Percentiles rank a stretch among this genome's conserved stretches.
Conservation (phyloP, 768 basidiomycete genomes). For the Tulasnella sp. region DNA sequence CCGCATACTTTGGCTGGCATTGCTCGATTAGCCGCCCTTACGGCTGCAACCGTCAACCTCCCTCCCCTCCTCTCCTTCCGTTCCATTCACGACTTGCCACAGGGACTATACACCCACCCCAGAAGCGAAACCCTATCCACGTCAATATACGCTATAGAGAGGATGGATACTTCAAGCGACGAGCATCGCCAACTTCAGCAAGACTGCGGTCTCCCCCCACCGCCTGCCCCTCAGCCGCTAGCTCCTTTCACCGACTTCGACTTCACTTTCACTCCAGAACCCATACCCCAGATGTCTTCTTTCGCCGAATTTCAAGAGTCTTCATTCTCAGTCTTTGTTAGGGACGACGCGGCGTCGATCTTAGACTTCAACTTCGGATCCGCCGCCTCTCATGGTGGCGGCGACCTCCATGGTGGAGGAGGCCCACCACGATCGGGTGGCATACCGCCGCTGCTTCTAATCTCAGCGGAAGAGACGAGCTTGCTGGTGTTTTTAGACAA, state of each 20-base stretch:
- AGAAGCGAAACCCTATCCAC: not conserved
- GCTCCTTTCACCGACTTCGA: slow-evolving; percentile 17
- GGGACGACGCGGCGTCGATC: not conserved
- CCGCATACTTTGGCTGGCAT: not conserved
- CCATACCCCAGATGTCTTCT: not conserved
- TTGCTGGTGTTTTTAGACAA: slow-evolving; percentile 79
- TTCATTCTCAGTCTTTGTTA: not conserved
- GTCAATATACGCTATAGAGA: not conserved
- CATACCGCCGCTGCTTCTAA: slow-evolving; percentile 49
- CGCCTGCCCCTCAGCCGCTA: not conserved
- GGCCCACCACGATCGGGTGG: not conserved
- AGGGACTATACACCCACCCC: not conserved
- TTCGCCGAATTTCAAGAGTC: not conserved
- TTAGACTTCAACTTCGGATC: not conserved
- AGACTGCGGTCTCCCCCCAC: not conserved
- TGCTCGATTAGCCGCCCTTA: too few species aligned
- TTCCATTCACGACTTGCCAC: not conserved
- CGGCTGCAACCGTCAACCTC: not conserved
- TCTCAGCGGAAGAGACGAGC: slow-evolving; percentile 70
- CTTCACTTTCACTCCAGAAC: slow-evolving; percentile 1
- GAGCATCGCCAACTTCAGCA: not conserved
- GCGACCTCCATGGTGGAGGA: not conserved
- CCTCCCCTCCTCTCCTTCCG: too few species aligned
- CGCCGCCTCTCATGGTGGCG: not conserved
- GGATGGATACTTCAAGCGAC: not conserved